Conservation (phyloP, 345 rosid genomes). For the Eutrema japonicum region DNA sequence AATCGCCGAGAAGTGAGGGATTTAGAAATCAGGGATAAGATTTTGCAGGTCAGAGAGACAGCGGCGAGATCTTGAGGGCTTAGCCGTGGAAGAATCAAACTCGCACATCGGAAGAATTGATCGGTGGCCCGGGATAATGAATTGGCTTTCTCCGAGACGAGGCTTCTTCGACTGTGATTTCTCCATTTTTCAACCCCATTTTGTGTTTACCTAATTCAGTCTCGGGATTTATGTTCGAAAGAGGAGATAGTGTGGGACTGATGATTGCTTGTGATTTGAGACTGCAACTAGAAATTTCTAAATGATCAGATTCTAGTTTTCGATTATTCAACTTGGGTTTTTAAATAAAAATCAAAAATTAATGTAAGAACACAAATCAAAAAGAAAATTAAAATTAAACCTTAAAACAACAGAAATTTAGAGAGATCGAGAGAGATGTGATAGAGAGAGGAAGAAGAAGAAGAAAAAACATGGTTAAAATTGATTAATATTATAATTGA, state of each 20-base stretch:
- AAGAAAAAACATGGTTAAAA: no score
- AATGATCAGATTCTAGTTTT: not conserved
- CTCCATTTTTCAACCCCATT: no score
- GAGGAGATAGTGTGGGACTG: conserved; percentile 21
- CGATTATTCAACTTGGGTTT: not conserved
- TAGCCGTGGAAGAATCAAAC: conserved; percentile 74
- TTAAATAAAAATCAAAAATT: not conserved
- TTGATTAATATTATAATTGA: no score
- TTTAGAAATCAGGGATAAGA: no score
- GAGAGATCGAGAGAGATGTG: no score
- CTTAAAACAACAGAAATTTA: no score
- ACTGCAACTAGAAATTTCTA: not conserved
- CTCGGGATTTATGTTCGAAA: not conserved
- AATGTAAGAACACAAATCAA: no score
- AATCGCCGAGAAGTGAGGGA: no score
- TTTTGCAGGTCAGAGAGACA: conserved; percentile 46
- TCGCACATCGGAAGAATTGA: conserved; percentile 47
- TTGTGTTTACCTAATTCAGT: not conserved
- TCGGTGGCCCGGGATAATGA: conserved; percentile 5
- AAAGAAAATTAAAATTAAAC: no score
- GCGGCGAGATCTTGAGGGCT: conserved; percentile 62
- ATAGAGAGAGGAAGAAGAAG: fast-evolving
- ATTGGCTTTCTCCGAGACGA: conserved; percentile 21
- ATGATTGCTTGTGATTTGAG: conserved; percentile 6
- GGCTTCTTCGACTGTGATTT: conserved; percentile 9